phyloP scores from a whole-genome alignment of 169 alveolate genomes.

The Eimeria tenella region DNA sequence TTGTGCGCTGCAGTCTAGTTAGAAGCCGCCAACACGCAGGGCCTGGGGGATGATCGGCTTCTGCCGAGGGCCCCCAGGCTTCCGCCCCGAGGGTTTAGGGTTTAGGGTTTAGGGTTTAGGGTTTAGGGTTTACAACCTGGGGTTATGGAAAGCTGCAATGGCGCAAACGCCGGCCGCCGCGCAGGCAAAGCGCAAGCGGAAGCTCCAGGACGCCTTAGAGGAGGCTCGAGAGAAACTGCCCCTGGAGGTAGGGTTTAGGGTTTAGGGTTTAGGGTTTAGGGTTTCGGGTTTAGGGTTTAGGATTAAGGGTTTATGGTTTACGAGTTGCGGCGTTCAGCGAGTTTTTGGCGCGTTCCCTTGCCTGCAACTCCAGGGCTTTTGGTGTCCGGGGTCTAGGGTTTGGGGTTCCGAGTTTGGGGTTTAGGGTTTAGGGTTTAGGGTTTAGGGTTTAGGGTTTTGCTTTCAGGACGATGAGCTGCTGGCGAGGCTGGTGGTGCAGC shows the following conservation, averaged over 20 bases:
- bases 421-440: slow-evolving; percentile 32
- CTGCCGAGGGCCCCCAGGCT: slow-evolving; percentile 9
- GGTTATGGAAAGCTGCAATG: slow-evolving; percentile 1
- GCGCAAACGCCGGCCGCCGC: slow-evolving; percentile 9
- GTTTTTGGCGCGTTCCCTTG: neutral
- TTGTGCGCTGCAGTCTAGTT: neutral
- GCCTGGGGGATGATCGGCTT: neutral
- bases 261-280: slow-evolving; percentile 22
- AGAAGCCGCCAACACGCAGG: neutral
- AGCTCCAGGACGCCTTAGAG: neutral
- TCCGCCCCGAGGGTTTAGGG: slow-evolving; percentile 20
- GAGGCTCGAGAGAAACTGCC: neutral
- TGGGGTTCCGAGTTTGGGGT: neutral
- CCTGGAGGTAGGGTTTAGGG: slow-evolving; percentile 21
- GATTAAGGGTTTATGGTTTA: neutral
- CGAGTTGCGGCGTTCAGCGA: too few species aligned
- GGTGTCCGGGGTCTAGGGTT: neutral
- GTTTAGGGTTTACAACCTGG: neutral
- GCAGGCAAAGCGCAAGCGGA: slow-evolving; percentile 14
- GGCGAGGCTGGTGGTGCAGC: slow-evolving; percentile 23
- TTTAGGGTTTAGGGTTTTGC: neutral
- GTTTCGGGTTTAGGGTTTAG: slow-evolving; percentile 18
- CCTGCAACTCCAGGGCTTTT: neutral
- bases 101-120: slow-evolving; percentile 27
- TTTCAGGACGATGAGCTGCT: neutral